phyloP scores from a whole-genome alignment of 2,329 filamentous ascomycete genomes.

The Colletotrichum abscissum region DNA sequence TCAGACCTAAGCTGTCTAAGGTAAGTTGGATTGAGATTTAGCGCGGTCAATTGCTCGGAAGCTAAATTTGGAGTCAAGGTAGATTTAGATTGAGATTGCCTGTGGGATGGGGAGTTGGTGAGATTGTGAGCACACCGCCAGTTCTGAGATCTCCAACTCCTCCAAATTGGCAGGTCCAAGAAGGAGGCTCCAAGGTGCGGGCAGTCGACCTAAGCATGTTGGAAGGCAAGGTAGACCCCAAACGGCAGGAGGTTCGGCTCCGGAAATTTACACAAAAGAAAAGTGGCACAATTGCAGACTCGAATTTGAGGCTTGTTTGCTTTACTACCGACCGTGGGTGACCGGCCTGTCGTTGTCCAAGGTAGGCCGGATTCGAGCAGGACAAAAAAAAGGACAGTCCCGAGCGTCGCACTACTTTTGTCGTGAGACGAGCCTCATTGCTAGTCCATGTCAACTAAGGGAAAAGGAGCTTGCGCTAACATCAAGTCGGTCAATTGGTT shows the following conservation, averaged over 20 bases:
- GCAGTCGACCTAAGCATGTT: no score
- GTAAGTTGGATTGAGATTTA: background rate
- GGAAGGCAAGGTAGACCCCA: background rate
- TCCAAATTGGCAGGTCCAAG: background rate
- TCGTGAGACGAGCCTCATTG: conserved; percentile 12
- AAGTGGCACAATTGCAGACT: background rate
- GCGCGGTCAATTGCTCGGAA: background rate
- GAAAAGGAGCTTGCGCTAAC: background rate
- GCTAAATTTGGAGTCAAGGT: background rate
- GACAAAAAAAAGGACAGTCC: background rate
- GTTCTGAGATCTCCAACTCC: background rate
- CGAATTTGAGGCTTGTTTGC: background rate
- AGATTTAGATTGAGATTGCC: background rate
- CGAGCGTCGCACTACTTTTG: background rate
- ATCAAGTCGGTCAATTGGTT: background rate
- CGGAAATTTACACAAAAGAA: background rate
- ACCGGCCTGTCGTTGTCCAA: background rate
- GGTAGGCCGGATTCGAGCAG: background rate
- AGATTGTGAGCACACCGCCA: background rate
- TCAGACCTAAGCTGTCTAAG: background rate
- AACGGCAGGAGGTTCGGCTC: background rate
- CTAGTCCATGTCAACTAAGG: background rate
- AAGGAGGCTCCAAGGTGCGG: background rate
- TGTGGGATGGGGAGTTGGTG: background rate
- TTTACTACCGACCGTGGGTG: no score